Percentiles rank a stretch among this genome's conserved stretches.
phyloP scores from a whole-genome alignment of 2,329 filamentous ascomycete genomes.

The Ceratocystis colombiana region DNA sequence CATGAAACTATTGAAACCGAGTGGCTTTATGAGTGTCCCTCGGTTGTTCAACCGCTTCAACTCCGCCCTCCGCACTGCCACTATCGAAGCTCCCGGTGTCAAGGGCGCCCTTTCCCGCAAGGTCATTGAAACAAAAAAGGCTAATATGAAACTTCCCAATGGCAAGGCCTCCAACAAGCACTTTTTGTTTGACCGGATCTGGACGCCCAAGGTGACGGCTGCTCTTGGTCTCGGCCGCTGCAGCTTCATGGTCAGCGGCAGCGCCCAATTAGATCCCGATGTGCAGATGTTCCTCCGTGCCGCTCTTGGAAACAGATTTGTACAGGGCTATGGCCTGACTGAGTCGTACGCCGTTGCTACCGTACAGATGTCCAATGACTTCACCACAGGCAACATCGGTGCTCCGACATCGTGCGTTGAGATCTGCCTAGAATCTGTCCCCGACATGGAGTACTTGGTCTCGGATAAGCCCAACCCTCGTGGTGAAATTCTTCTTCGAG shows the following conservation, averaged over 20 bases:
- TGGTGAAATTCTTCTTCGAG: conserved; percentile 77
- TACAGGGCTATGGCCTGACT: conserved; percentile 87
- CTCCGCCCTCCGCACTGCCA: conserved; percentile 67
- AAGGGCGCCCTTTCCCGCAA: conserved; percentile 72
- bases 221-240: conserved; percentile 69
- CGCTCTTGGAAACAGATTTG: conserved; percentile 66
- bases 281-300: conserved; percentile 83
- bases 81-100: conserved; percentile 67
- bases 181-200: conserved; percentile 73
- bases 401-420: conserved; percentile 58
- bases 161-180: conserved; percentile 71
- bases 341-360: conserved; percentile 76
- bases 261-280: conserved; percentile 78
- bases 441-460: conserved; percentile 85
- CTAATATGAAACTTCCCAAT: conserved; percentile 59
- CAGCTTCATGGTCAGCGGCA: conserved; percentile 71
- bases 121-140: conserved; percentile 69
- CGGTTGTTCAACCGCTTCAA: conserved; percentile 87
- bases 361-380: conserved; percentile 60
- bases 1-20: conserved; percentile 75
- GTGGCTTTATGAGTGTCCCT: conserved; percentile 76
- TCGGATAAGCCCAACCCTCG: conserved; percentile 83
- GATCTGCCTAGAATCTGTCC: conserved; percentile 72
- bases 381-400: conserved; percentile 71
- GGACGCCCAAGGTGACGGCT: conserved; percentile 76